Percentiles rank a stretch among this genome's conserved stretches.
phyloP scores from a whole-genome alignment of 441 rosid species.

The Corymbia calophylla region DNA sequence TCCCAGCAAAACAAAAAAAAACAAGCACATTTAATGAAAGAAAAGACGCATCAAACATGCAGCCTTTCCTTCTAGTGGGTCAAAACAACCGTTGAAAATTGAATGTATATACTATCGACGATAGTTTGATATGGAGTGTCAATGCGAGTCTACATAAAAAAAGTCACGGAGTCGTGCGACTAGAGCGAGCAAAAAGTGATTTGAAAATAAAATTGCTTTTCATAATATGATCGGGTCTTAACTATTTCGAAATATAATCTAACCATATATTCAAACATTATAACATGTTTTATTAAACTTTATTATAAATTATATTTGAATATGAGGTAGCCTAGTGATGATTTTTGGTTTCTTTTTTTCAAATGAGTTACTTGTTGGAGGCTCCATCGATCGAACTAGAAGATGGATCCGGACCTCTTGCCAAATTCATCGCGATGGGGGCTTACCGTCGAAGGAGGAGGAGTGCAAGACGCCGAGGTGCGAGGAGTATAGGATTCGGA shows the following conservation, averaged over 20 bases:
- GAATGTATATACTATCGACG: accelerated
- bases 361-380: too few relatives aligned
- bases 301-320: neutral
- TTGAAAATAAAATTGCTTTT: too few relatives aligned
- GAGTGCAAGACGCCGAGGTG: too few relatives aligned
- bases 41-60: neutral
- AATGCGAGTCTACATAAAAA: neutral
- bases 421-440: too few relatives aligned
- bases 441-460: neutral
- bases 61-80: neutral
- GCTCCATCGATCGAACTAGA: too few relatives aligned
- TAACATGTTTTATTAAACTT: neutral
- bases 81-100: neutral
- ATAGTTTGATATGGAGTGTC: neutral
- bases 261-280: neutral
- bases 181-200: neutral
- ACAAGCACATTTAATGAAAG: neutral
- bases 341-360: too few relatives aligned
- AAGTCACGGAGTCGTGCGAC: accelerated
- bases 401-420: too few relatives aligned
- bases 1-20: neutral
- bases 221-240: neutral
- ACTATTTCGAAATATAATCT: neutral
- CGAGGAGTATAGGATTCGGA: neutral
- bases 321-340: neutral